Evolutionary conservation across 257 asterid species (phyloP), one percentile per base, ranked within the genome.

Genomic region (Przewalskia tangutica): DNA sequence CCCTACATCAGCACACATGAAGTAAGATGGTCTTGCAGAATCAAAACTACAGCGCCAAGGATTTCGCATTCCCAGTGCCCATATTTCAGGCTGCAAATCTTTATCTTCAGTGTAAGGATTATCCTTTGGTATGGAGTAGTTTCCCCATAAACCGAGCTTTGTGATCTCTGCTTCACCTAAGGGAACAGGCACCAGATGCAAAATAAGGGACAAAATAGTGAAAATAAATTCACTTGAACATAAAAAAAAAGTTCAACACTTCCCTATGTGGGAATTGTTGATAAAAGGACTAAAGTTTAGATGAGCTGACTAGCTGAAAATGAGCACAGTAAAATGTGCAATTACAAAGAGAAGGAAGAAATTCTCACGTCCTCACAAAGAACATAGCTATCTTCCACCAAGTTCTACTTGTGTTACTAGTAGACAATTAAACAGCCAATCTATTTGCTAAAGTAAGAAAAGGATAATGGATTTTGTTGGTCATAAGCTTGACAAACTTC

Each of bases 31-130:
- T 87, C 93, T 92, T 4, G 88, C 87, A 79, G 98, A 89, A 86
- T 96, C 99, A 13, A 94, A 96, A 83, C 97, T 96, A 86, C 99
- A 96, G 58, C 99, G 95, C 99, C 99, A 96, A n/a, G 99, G 99
- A 88, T 96, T 96, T 82, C 97, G 81, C 14, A 96, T 83, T 56
- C 99, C 99, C 2, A 84, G 27, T 23, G 99, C 98, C 97, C 97
- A 96, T 81, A 93, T 93, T 85, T 94, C 99, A 79, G 91, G 90
- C 84, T 86, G 93, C 82, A 91, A 82, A 3, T 89, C 89, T 68
- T 82, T 83, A 81, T 94, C 98, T 17, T 76, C 81, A 3, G 81
- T 81, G 65, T 86, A 91, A 44, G 99, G 97, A 79, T 94, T 94
- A 83, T 96, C 98, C 56, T 84, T 87, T 50, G 99, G 99, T 73